Percentiles rank a stretch among this genome's conserved stretches.
Conservation (phyloP, 1,139 yeast species). For the Saccharomyces hybrid region DNA sequence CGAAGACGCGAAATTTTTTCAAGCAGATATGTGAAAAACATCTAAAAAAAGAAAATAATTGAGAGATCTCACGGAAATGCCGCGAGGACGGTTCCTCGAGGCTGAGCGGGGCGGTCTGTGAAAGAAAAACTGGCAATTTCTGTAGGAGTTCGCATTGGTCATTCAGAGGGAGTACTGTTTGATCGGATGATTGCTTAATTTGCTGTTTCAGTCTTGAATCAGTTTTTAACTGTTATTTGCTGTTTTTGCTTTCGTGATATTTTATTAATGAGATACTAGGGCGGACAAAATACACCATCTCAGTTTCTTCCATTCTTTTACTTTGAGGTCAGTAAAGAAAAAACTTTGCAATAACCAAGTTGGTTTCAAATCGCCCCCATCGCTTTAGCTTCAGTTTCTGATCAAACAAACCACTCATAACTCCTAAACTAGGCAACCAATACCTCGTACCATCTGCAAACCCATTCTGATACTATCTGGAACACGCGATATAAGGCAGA, state of each 20-base stretch:
- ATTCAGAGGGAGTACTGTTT: background rate
- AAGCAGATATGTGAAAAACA: background rate
- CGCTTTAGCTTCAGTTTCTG: background rate
- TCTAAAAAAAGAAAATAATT: background rate
- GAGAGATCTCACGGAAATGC: slow-evolving; percentile 1
- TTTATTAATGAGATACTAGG: background rate
- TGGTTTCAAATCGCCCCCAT: background rate
- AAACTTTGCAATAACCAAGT: background rate
- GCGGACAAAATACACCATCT: background rate
- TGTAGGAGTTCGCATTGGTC: background rate
- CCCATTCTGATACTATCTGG: background rate
- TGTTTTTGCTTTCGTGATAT: background rate
- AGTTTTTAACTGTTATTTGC: background rate
- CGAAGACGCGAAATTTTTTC: background rate
- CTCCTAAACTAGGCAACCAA: background rate
- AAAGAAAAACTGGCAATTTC: background rate
- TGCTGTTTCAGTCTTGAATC: background rate
- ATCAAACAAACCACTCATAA: background rate
- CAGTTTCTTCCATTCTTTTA: background rate
- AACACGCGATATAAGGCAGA: background rate
- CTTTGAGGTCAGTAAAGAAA: background rate
- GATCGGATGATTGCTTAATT: background rate
- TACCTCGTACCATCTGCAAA: background rate
- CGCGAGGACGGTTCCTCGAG: background rate
- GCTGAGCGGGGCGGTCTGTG: slow-evolving; percentile 1